phyloP scores from a whole-genome alignment of 352 stramenopile genomes.

The Phytophthora pseudosyringae region DNA sequence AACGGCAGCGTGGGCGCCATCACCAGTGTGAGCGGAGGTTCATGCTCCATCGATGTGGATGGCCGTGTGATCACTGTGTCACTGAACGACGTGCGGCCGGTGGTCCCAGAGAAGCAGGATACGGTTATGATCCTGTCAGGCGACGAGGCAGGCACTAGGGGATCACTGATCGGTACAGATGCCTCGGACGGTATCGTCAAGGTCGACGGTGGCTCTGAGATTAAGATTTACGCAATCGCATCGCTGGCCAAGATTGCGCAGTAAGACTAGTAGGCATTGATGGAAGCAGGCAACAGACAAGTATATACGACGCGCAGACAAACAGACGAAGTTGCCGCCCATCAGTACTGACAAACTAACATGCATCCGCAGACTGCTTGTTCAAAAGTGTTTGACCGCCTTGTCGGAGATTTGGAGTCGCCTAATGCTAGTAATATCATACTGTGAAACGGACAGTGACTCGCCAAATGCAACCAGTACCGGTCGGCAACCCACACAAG shows the following conservation, averaged over 20 bases:
- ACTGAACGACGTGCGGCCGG: slow-evolving; percentile 73
- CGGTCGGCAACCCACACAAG: slow-evolving; percentile 11
- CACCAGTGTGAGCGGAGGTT: slow-evolving; percentile 67
- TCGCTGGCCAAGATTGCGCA: slow-evolving; percentile 86
- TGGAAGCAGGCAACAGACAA: slow-evolving; percentile 33
- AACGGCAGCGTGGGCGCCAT: slow-evolving; percentile 79
- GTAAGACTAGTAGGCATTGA: slow-evolving; percentile 51
- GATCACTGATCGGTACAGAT: slow-evolving; percentile 89
- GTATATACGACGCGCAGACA: slow-evolving; percentile 24
- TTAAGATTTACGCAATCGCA: slow-evolving; percentile 90
- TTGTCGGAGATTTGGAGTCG: slow-evolving; percentile 18
- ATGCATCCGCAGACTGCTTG: slow-evolving; percentile 28
- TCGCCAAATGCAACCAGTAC: slow-evolving; percentile 24
- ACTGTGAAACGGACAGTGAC: slow-evolving; percentile 32
- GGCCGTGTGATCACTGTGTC: slow-evolving; percentile 72
- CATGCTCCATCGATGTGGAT: slow-evolving; percentile 84
- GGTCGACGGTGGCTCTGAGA: slow-evolving; percentile 87
- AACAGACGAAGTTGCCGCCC: slow-evolving; percentile 29
- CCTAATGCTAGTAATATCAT: slow-evolving; percentile 12
- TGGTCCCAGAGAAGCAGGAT: slow-evolving; percentile 87
- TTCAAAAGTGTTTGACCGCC: slow-evolving; percentile 30
- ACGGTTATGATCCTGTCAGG: slow-evolving; percentile 88
- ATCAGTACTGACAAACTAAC: slow-evolving; percentile 39
- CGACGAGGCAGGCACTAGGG: slow-evolving; percentile 85
- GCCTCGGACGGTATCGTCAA: slow-evolving; percentile 89